Conservation (phyloP, 2,329 filamentous ascomycete species). For the Penicillium freii region DNA sequence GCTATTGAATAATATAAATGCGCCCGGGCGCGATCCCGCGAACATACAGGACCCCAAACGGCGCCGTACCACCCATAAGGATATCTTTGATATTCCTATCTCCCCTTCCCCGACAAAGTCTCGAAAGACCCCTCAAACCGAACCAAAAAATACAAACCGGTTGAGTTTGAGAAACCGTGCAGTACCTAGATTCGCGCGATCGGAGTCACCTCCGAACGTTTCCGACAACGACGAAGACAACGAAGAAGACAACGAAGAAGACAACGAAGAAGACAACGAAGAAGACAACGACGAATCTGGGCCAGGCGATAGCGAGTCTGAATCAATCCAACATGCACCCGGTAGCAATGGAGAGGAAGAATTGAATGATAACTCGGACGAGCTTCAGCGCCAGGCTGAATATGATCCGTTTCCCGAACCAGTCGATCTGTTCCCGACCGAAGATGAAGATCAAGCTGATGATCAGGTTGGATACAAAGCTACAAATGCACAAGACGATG, state of each 20-base stretch:
- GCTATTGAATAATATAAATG: conserved; percentile 4
- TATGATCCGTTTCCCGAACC: background rate
- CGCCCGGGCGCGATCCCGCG: background rate
- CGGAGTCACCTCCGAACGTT: background rate
- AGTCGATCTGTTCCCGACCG: background rate
- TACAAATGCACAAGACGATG: background rate
- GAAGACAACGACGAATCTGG: background rate
- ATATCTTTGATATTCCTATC: conserved; percentile 12
- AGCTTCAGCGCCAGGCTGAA: background rate
- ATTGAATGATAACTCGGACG: background rate
- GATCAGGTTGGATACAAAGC: background rate
- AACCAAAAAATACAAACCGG: background rate
- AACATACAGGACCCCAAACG: background rate
- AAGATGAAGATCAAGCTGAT: background rate
- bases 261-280: background rate
- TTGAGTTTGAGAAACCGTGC: background rate
- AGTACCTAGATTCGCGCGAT: background rate
- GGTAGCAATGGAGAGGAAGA: background rate
- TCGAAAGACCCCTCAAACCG: background rate
- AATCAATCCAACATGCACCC: background rate
- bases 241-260: background rate
- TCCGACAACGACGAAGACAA: background rate
- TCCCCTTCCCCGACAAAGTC: conserved; percentile 1
- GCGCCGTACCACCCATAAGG: conserved; percentile 3
- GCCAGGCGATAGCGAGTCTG: background rate